Percentiles rank a stretch among this genome's conserved stretches.
Evolutionary conservation across 495 filamentous ascomycete genomes (phyloP).

Genomic region (Daldinia decipiens): DNA sequence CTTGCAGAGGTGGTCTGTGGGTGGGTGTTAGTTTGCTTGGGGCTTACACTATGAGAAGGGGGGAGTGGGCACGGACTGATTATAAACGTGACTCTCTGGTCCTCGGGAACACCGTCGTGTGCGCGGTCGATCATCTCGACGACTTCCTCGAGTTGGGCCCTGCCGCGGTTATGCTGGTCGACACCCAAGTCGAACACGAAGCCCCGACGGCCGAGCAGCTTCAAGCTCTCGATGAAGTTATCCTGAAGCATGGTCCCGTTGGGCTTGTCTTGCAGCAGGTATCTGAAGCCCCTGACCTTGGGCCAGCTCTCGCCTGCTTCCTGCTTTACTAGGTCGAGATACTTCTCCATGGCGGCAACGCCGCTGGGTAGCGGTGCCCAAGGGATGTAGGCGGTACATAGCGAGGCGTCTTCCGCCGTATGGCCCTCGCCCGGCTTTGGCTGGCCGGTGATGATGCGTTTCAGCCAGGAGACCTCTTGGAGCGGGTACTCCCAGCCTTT

Average conservation of each 20-base stretch:
- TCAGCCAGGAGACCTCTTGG: conserved; percentile 74
- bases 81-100: conserved; percentile 70
- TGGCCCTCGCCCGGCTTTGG: conserved; percentile 71
- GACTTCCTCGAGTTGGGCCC: conserved; percentile 75
- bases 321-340: conserved; percentile 62
- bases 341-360: conserved; percentile 58
- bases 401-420: conserved; percentile 54
- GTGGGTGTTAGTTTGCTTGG: conserved; percentile 16
- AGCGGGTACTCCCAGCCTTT: conserved; percentile 64
- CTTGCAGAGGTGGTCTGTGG: conserved; percentile 86
- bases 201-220: conserved; percentile 69
- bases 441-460: conserved; percentile 68
- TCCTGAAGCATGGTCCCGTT: conserved; percentile 67
- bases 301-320: conserved; percentile 59
- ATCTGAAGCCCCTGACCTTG: conserved; percentile 75
- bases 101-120: conserved; percentile 65
- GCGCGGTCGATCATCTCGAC: conserved; percentile 75
- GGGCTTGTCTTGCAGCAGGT: conserved; percentile 81
- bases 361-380: conserved; percentile 83
- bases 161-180: conserved; percentile 74
- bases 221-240: conserved; percentile 74
- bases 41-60: not conserved
- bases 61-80: conserved; percentile 66
- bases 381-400: conserved; percentile 75
- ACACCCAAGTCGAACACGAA: conserved; percentile 84